Evolutionary conservation across 768 basidiomycete species (phyloP), one percentile per base, ranked within the genome.

Genomic region (Lactarius trivialis): DNA sequence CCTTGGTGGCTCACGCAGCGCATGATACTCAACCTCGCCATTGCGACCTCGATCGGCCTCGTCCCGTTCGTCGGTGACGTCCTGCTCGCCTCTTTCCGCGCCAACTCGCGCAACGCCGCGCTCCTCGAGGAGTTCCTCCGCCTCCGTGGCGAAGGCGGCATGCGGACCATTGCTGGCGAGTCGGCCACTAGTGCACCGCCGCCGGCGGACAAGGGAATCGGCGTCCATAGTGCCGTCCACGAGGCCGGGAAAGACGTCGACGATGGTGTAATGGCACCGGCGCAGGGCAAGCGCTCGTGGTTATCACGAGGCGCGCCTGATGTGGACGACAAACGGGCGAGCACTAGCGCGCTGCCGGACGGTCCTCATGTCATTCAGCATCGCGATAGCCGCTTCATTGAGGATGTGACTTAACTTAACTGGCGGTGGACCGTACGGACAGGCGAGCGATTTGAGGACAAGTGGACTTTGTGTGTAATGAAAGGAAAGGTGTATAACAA

Each of bases 71-170:
- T 82, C 3, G 94, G 94, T 4, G 91, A 94, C 73, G 67, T 97
- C 30, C 69, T 85, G 1, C 74, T 94, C 37, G 92, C 89, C 1
- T 73, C 82, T 3, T 96, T 78, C 79, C 95, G 93, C 71, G 85
- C 93, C 21, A 98, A 98, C 73, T 89, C 86, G 17, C 80, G 95
- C 63, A 97, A 98, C 69, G 94, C 92, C 12, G 82, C 82, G 6
- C 75, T 97, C 53, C 78, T 98, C 52, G 92, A 95, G 70, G 91
- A 93, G 72, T 93, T 83, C 73, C 74, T 97, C 58, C 80, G 86
- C 37, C 78, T 91, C 33, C 79, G 94, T 50, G 92, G 90, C 32
- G 60, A 48, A 28, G 26, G 53, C 9, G 39, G 28, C 37, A 24
- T 19, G 3, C 58, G 28, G 33, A 30, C 56, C 17, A 4, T 33